Evolutionary conservation across 192 early-diverging fungal species (phyloP), one percentile per base, ranked within the genome.

Genomic region (Backusella mclennaniae): DNA sequence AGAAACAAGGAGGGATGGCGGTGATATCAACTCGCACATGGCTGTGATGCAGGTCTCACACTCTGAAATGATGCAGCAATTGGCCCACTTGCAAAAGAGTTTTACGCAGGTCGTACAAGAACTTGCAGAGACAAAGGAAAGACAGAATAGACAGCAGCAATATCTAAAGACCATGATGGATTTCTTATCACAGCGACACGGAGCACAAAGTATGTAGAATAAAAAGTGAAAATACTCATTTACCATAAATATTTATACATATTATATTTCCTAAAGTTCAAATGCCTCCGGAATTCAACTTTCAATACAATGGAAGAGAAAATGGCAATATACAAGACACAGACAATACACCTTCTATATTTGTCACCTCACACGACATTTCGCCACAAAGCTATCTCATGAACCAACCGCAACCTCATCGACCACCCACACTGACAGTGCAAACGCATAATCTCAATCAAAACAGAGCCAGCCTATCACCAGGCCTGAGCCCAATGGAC

Each of bases 41-140:
- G 86, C 93, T 35, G 88, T 95, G 85, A 82, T 95, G 70, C 92
- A 94, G 82, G 87, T 92, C 19, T 85, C 89, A 19, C 94, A 96
- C 76, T 84, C 87, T 26, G 92, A 93, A 53, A 83, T 95, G 52
- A 78, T 89, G 44, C 91, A 92, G 83, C 90, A 93, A 74, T 84
- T 95, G 49, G 82, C 85, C 23, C 88, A 89, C 66, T 82, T 96
- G 26, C 91, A 95, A 79, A 91, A 92, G 71, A 89, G 88, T 66
- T 91, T 93, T 78, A 80, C 82, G 9, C 89, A 93, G 71, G 87
- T 96, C 17, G 84, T 90, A 7, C 84, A 91, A 21, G 92, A 95
- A 73, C 83, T 96, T 66, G 80, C 87, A 21, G 92, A 95, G 70
- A 90, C 89, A 1, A 88, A 88, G 66, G 85, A 88, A 76, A 89